Percentiles rank a stretch among this genome's conserved stretches.
Conservation (phyloP, 805 yeast genomes). For the Saturnispora zaruensis region DNA sequence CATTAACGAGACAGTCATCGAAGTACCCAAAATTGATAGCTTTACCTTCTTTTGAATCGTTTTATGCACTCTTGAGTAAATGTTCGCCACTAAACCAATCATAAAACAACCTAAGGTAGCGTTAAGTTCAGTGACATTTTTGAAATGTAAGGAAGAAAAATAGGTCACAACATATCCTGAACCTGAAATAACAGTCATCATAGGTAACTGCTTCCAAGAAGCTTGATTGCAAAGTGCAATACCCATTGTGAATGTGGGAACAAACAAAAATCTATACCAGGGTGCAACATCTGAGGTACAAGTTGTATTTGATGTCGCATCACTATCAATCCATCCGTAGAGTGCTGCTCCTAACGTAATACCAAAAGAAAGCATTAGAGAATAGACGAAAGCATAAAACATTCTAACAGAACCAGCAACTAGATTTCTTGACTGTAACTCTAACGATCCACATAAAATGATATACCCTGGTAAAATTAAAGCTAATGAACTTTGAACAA, state of each 20-base stretch:
- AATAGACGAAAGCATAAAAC: slow-evolving; percentile 93
- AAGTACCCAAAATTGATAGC: slow-evolving; percentile 17
- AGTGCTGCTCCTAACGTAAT: slow-evolving; percentile 88
- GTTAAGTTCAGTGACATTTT: slow-evolving; percentile 61
- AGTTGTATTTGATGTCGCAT: slow-evolving; percentile 55
- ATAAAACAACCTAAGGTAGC: slow-evolving; percentile 87
- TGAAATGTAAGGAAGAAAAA: slow-evolving; percentile 67
- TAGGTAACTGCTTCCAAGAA: slow-evolving; percentile 67
- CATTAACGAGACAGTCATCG: slow-evolving; percentile 89
- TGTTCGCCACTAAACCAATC: slow-evolving; percentile 79
- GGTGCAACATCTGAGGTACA: slow-evolving; percentile 51
- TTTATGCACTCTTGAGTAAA: slow-evolving; percentile 78
- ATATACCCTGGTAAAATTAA: slow-evolving; percentile 91
- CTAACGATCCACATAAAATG: slow-evolving; percentile 85
- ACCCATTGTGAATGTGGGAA: slow-evolving; percentile 60
- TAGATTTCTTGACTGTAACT: slow-evolving; percentile 77
- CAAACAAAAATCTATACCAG: slow-evolving; percentile 60
- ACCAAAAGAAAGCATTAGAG: slow-evolving; percentile 86
- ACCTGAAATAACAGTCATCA: slow-evolving; percentile 70
- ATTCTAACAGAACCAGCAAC: slow-evolving; percentile 94
- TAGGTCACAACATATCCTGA: slow-evolving; percentile 54
- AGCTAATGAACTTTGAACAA: slow-evolving; percentile 85
- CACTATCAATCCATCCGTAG: slow-evolving; percentile 88
- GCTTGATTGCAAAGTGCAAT: slow-evolving; percentile 80
- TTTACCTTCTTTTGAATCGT: slow-evolving; percentile 36